A percentile compares a stretch with the other conserved stretches of the same genome.
Evolutionary conservation across 225 moss, liverwort and hornwort genomes (phyloP).

Genomic region (Pseudisothecium myosuroides): DNA sequence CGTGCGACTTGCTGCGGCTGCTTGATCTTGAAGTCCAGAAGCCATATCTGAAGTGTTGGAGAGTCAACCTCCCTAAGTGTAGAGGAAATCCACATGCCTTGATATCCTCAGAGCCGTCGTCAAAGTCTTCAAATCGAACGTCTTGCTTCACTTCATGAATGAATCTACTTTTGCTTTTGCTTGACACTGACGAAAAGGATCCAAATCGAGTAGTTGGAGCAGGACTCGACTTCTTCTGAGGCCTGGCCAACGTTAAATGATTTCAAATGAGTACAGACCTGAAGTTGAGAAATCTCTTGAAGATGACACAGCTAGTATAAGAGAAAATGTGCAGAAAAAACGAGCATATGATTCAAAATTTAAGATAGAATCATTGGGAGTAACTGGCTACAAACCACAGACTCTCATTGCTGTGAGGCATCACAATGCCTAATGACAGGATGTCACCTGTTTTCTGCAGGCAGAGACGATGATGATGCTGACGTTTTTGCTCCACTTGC

Average conservation of each 20-base stretch:
- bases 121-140: conserved; percentile 2
- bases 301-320: neutral
- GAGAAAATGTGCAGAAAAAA: neutral
- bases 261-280: neutral
- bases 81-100: conserved; percentile 42
- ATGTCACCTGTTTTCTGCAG: conserved; percentile 14
- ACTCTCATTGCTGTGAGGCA: neutral
- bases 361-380: neutral
- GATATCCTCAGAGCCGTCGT: conserved; percentile 5
- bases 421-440: neutral
- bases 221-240: neutral
- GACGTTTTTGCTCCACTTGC: conserved; percentile 17
- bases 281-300: neutral
- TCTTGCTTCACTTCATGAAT: conserved; percentile 26
- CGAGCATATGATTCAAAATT: neutral
- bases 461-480: neutral
- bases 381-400: neutral
- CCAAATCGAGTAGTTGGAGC: neutral
- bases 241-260: neutral
- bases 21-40: conserved; percentile 26
- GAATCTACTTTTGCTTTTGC: conserved; percentile 8
- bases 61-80: conserved; percentile 14
- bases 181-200: neutral
- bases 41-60: conserved; percentile 17
- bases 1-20: conserved; percentile 5